These are phyloP conservation scores for Suhomyces wounanorum DNA, from an alignment of 1,139 yeast species.

Conservation along the genomic window DNA sequence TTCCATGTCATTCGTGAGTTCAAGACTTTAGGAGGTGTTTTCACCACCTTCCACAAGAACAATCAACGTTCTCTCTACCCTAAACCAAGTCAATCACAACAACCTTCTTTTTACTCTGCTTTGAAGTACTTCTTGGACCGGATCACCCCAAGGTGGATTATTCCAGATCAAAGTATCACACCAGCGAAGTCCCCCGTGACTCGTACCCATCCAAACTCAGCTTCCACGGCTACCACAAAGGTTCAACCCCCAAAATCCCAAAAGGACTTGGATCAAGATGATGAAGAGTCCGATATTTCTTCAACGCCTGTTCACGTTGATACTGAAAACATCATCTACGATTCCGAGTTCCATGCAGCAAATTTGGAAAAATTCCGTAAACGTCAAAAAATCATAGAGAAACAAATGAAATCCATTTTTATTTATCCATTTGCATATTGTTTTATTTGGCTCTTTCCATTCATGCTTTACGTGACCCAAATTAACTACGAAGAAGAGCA, in stretches of 20 bases:
- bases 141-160: conserved; percentile 31
- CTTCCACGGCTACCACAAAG: conserved; percentile 4
- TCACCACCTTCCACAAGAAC: conserved; percentile 33
- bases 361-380: conserved; percentile 59
- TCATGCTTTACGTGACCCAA: conserved; percentile 68
- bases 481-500: conserved; percentile 47
- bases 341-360: conserved; percentile 55
- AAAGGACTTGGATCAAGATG: conserved; percentile 12
- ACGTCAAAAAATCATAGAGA: conserved; percentile 66
- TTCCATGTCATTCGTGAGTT: conserved; percentile 68
- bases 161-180: conserved; percentile 26
- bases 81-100: conserved; percentile 17
- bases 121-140: conserved; percentile 33
- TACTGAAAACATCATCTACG: conserved; percentile 22
- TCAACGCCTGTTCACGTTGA: conserved; percentile 18
- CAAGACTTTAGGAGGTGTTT: conserved; percentile 51
- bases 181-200: not conserved
- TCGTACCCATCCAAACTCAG: not conserved
- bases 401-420: conserved; percentile 78
- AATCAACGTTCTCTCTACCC: conserved; percentile 11
- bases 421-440: conserved; percentile 83
- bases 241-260: conserved; percentile 1
- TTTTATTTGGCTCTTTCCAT: conserved; percentile 79
- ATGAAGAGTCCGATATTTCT: conserved; percentile 9
- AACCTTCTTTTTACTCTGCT: conserved; percentile 42